Evolutionary conservation across 148 eudicot genomes (phyloP), one percentile per base, ranked within the genome.

Genomic region (Cornus florida): DNA sequence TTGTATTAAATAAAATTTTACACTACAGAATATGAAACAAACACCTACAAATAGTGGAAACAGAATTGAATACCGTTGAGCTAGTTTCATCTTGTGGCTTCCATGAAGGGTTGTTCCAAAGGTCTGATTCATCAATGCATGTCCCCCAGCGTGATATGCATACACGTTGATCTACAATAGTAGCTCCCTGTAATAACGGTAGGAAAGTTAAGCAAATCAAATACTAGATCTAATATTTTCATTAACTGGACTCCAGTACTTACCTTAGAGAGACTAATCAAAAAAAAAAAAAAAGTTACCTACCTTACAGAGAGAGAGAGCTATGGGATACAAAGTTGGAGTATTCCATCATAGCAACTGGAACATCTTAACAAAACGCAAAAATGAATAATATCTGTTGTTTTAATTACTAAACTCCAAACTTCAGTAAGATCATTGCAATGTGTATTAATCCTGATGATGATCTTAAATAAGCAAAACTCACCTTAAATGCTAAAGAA

Each of bases 181-280:
- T 76, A n/a, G 85, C 84, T 67, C 89, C 87, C 87, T 87, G 85
- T 74, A 64, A 74, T 67, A 43, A 48, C 17, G 57, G 68, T 12
- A 75, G 31, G 12, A 68, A 23, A 50, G 10, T 10, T 64, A 1
- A 28, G 17, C 24, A 64, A 75, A 31, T 32, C 22, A 20, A 24
- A 23, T 39, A 4, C 23, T 9, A 39, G 4, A 16, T 53, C 12
- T 53, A 53, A 11, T 3, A 53, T 53, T 4, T 39, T 53, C 14
- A 16, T 11, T 53, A 14, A 53, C 19, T 53, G 59, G 59, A 53
- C 59, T 53, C 17, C 38, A 35, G 38, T 48, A 48, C 53, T 7
- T 48, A 48, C 53, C 10, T 48, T 48, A 48, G 12, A 48, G 12
- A 48, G 53, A 48, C 8, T 3, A 24, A 66, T 14, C 28, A 28